Conservation (phyloP, 129 eudicot species). For the sunflower (Helianthus annuus) region HanXRQr2.0-SUNRISE NC_035447.2:111111949-111112448, state of each 20-base stretch:
- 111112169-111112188: constrained; percentile 30
- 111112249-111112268: neutral
- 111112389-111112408: no score
- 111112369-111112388: no score
- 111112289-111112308: no score
- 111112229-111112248: neutral
- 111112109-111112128: constrained; percentile 89
- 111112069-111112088: constrained; percentile 96
- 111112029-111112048: constrained; percentile 95
- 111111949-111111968: constrained; percentile 98
- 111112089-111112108: constrained; percentile 99
- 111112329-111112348: no score
- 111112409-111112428: no score
- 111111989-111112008: constrained; percentile 92
- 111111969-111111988: constrained; percentile 84
- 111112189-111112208: constrained; percentile 30
- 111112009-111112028: constrained; percentile 96
- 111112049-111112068: constrained; percentile 91
- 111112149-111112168: constrained; percentile 22
- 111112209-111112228: neutral
- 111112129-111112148: constrained; percentile 38
- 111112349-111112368: no score
- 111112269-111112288: no score
- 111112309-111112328: no score
- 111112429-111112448: no score